phyloP scores from a whole-genome alignment of 345 rosid species.

The Pugionium dolabratum region DNA sequence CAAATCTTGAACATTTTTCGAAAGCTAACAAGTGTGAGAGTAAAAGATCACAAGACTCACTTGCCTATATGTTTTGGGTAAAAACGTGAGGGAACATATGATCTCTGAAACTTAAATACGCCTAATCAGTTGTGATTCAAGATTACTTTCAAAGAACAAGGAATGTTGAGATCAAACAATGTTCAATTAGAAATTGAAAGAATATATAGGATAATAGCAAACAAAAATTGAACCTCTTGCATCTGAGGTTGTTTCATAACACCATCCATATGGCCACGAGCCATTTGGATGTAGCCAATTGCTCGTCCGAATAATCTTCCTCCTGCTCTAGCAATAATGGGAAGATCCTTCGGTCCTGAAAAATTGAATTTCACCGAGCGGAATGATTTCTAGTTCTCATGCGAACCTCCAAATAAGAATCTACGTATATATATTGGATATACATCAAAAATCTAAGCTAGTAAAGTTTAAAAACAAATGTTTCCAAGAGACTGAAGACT shows the following conservation, averaged over 20 bases:
- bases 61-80: neutral
- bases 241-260: constrained; percentile 90
- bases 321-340: constrained; percentile 65
- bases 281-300: constrained; percentile 75
- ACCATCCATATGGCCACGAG: constrained; percentile 83
- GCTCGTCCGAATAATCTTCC: constrained; percentile 84
- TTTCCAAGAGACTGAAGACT: constrained; percentile 1
- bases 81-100: neutral
- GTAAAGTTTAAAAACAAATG: neutral
- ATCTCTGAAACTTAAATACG: neutral
- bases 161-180: neutral
- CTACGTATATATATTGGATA: no score
- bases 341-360: constrained; percentile 84
- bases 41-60: constrained; percentile 1
- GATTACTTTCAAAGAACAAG: no score
- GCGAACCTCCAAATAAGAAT: neutral
- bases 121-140: neutral
- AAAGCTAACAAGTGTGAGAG: constrained; percentile 49
- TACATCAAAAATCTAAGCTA: neutral
- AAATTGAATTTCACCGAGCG: neutral
- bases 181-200: neutral
- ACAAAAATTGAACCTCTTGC: constrained; percentile 58
- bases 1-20: constrained; percentile 87
- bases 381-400: neutral
- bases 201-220: no score